Base-by-base conservation (phyloP, 106 monocot genomes). In the Allium sativum region DNA sequence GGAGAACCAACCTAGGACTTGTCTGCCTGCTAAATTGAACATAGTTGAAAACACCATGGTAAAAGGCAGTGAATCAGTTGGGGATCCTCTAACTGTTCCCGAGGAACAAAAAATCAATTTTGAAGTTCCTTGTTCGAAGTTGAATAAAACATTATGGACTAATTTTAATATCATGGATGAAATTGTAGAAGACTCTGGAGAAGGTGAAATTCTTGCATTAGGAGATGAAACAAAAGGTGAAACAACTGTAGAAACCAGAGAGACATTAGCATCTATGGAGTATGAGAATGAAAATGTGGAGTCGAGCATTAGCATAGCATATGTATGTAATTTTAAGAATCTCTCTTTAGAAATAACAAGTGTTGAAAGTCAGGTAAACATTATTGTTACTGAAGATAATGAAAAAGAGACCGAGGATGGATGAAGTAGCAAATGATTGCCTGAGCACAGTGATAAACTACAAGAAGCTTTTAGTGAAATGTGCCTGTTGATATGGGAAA, bases 281-380 rank as follows among this genome's bases (percentile, higher is more conserved):
- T 6, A 10, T 40, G 57, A 40, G 31, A 9, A 8, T 21, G 57
- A 22, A 10, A 4, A 31, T 1, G 11, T 12, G n/a, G 13, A 10
- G 10, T 40, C 57, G 14, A 58, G 57, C 57, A 12, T 40, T 12
- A 58, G 57, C 21, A 12, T 40, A 11, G 57, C 22, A 2, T 58
- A 6, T 15, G 57, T 22, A 40, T 58, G 14, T 58, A 22, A 21
- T 31, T 6, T 21, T 58, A 22, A 58, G 19, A 40, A 58, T 58
- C 57, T 6, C 31, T 58, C 31, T 21, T 58, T 22, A 58, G 57
- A 58, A 8, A 58, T 58, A 40, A 58, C 57, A 19, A 40, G 40
- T 58, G 57, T 22, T 10, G 21, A 58, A 9, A 31, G 6, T 31
- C 12, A 22, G 31, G 22, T 11, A 31, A 22, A 10, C 1, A 40